Evolutionary conservation across 305 asterid genomes (phyloP), one percentile per base, ranked within the genome.

Genomic region (Fraxinus platypoda): DNA sequence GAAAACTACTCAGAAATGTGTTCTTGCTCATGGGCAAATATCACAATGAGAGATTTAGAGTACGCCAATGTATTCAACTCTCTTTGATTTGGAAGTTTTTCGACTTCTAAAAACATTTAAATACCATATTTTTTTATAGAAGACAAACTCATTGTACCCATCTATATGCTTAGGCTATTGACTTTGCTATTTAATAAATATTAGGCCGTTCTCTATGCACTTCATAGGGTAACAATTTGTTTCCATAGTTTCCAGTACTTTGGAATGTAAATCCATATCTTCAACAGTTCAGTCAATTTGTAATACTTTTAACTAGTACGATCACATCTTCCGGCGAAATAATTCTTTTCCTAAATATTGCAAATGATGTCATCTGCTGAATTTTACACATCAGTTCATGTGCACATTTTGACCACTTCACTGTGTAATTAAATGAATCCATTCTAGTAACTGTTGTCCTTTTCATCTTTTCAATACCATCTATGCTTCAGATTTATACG

Each of bases 401-500:
- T 74, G 82, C 52, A 52, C 78, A 28, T 30, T 75, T 84, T 49
- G 54, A 70, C 81, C 81, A 33, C 72, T 79, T 88, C 34, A 64
- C 46, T 72, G 62, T 71, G 72, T 35, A 80, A 54, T 62, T 46
- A 46, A 37, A 35, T 59, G 46, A 74, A 26, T 78, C 34, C 83
- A 77, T 75, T 43, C 77, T 68, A 54, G 25, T 57, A 21, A n/a
- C 64, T 59, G 31, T 2, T 33, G 35, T 43, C n/a, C 33, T 82
- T 80, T 83, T 79, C 21, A 37, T 71, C 52, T 25, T 35, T 77
- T 80, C 62, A 17, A 74, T 81, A 72, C 46, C 62, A 68, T 86
- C 31, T 80, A 72, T 57, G 75, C 74, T 85, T 83, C 90, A 94
- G 98, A 91, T 96, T 76, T 96, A 93, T 82, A 91, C 88, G 34